Evolutionary conservation across 75 land plant genomes (phyloP).

Genomic region (Picea sitchensis): DNA sequence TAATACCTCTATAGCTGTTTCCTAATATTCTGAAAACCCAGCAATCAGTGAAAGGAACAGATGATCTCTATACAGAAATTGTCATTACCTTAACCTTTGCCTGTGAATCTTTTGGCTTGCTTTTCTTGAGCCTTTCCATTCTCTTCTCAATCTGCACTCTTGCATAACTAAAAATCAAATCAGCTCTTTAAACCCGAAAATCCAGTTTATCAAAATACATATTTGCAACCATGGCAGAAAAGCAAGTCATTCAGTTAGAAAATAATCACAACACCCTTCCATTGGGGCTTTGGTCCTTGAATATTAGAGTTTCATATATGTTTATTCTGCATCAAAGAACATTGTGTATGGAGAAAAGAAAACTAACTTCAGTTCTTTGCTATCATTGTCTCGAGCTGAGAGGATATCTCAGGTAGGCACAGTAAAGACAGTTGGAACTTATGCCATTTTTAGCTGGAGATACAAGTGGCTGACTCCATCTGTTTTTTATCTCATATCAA

Average conservation of each 20-base stretch:
- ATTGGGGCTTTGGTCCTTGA: background rate
- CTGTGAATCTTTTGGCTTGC: conserved; percentile 84
- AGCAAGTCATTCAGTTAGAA: background rate
- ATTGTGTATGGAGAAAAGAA: background rate
- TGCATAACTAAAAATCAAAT: conserved; percentile 17
- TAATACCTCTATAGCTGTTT: background rate
- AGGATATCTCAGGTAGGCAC: background rate
- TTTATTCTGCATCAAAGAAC: background rate
- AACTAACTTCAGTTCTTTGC: background rate
- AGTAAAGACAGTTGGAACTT: too few species aligned
- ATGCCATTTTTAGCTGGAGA: too few species aligned
- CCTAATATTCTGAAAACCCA: background rate
- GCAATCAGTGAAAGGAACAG: background rate
- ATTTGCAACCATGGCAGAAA: background rate
- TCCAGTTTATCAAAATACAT: background rate
- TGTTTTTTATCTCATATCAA: too few species aligned
- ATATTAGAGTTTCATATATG: background rate
- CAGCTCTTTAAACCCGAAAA: conserved; percentile 16
- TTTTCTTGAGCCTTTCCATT: conserved; percentile 86
- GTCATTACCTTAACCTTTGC: conserved; percentile 75
- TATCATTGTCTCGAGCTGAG: background rate
- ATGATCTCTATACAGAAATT: background rate
- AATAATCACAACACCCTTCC: background rate
- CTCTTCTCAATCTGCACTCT: conserved; percentile 95
- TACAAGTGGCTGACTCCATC: too few species aligned